Conservation (phyloP, 805 yeast genomes). For the Candida sithepensis region DNA sequence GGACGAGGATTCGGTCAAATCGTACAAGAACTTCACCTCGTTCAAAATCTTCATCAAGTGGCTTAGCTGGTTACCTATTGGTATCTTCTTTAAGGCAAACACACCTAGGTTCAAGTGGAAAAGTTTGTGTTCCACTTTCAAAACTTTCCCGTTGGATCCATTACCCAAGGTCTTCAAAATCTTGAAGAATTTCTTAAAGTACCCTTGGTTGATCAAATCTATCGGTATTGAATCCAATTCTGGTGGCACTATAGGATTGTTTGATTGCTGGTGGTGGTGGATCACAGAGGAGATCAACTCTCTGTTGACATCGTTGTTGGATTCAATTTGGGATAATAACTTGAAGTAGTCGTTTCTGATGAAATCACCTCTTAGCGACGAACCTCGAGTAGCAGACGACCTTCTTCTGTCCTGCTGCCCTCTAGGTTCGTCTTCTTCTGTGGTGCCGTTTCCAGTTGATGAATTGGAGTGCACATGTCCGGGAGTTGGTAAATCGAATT, state of each 20-base stretch:
- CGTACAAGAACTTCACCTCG: constrained; percentile 72
- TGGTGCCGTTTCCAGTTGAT: too few species aligned
- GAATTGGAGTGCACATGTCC: background rate
- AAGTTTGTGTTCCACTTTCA: constrained; percentile 76
- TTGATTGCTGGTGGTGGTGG: constrained; percentile 6
- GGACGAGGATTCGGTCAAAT: constrained; percentile 35
- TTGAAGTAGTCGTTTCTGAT: constrained; percentile 28
- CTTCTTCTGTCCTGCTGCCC: too few species aligned
- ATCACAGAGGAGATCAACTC: constrained; percentile 16
- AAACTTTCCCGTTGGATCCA: constrained; percentile 84
- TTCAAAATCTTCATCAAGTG: constrained; percentile 67
- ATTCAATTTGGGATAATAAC: constrained; percentile 20
- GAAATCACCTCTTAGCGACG: constrained; percentile 8
- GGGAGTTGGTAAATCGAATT: constrained; percentile 11
- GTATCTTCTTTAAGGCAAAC: constrained; percentile 81
- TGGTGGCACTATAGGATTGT: constrained; percentile 2
- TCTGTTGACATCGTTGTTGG: constrained; percentile 17
- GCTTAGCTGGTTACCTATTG: constrained; percentile 73
- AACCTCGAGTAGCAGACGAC: too few species aligned
- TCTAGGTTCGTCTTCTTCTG: too few species aligned
- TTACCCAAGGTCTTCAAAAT: constrained; percentile 62
- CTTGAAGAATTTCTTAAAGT: constrained; percentile 68
- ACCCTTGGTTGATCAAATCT: constrained; percentile 75
- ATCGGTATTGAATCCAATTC: constrained; percentile 19
- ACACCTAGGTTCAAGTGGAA: constrained; percentile 69